A percentile compares a stretch with the other conserved stretches of the same genome.
These are phyloP conservation scores for Globisporangium megalacanthum DNA, from an alignment of 352 stramenopile genomes.

Conservation along the genomic window DNA sequence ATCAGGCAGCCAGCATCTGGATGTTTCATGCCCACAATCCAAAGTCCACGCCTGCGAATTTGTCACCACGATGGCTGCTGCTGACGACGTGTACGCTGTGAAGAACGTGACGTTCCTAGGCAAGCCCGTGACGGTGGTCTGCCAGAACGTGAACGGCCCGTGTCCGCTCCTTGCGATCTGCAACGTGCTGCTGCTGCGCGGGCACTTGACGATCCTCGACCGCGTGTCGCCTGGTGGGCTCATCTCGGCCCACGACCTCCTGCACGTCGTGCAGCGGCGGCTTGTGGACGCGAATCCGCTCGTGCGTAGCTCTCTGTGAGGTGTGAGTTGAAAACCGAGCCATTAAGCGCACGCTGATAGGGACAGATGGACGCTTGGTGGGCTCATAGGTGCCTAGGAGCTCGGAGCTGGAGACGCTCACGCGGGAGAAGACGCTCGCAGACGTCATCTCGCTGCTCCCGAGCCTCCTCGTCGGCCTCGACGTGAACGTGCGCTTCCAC, in stretches of 20 bases:
- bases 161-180: slow-evolving; percentile 96
- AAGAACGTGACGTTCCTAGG: slow-evolving; percentile 80
- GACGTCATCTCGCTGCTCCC: slow-evolving; percentile 91
- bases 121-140: slow-evolving; percentile 84
- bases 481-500: slow-evolving; percentile 98
- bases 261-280: slow-evolving; percentile 85
- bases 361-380: background rate
- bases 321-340: background rate
- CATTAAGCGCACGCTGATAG: background rate
- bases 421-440: slow-evolving; percentile 81
- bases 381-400: slow-evolving; percentile 27
- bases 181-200: slow-evolving; percentile 94
- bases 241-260: slow-evolving; percentile 87
- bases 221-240: slow-evolving; percentile 48
- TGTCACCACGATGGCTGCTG: background rate
- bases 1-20: background rate
- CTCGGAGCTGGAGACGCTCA: slow-evolving; percentile 56
- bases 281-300: slow-evolving; percentile 84
- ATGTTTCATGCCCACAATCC: background rate
- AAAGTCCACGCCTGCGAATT: background rate
- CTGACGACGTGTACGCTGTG: slow-evolving; percentile 66
- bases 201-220: slow-evolving; percentile 79
- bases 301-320: slow-evolving; percentile 16
- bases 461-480: slow-evolving; percentile 93
- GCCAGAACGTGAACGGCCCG: slow-evolving; percentile 98